These are phyloP conservation scores for Nakazawaea pomicola DNA, from an alignment of 805 yeast genomes.

Conservation along the genomic window DNA sequence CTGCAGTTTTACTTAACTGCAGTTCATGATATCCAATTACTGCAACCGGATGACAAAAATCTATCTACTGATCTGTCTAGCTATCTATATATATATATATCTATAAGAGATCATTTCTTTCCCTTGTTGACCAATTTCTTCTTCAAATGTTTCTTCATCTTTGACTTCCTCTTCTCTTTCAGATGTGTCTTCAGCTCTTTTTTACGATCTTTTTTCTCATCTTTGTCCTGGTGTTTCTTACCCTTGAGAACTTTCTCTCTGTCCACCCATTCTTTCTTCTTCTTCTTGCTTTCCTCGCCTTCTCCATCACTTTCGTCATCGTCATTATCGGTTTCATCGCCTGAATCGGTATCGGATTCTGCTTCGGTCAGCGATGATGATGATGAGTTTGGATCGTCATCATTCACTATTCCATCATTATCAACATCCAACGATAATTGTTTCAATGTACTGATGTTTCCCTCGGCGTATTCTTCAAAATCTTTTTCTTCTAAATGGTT, in stretches of 20 bases:
- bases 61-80: too few species aligned
- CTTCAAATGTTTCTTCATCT: conserved; percentile 79
- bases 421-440: conserved; percentile 37
- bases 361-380: neutral
- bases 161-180: conserved; percentile 72
- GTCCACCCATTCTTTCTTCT: conserved; percentile 39
- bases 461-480: conserved; percentile 70
- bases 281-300: too few species aligned
- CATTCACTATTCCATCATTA: conserved; percentile 31
- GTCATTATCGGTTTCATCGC: conserved; percentile 25
- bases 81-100: neutral
- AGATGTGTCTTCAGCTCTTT: conserved; percentile 72
- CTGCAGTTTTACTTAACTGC: neutral
- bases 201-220: conserved; percentile 69
- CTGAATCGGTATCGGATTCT: conserved; percentile 17
- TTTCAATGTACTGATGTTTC: conserved; percentile 74
- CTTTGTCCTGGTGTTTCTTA: conserved; percentile 76
- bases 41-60: too few species aligned
- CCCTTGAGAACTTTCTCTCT: conserved; percentile 45
- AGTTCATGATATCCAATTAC: too few species aligned
- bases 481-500: conserved; percentile 89
- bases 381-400: conserved; percentile 12
- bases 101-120: conserved; percentile 18
- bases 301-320: conserved; percentile 30
- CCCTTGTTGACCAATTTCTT: conserved; percentile 64